These are phyloP conservation scores for Hypoxylon sp. DNA, from an alignment of 2,329 filamentous ascomycete genomes.

Conservation along the genomic window DNA sequence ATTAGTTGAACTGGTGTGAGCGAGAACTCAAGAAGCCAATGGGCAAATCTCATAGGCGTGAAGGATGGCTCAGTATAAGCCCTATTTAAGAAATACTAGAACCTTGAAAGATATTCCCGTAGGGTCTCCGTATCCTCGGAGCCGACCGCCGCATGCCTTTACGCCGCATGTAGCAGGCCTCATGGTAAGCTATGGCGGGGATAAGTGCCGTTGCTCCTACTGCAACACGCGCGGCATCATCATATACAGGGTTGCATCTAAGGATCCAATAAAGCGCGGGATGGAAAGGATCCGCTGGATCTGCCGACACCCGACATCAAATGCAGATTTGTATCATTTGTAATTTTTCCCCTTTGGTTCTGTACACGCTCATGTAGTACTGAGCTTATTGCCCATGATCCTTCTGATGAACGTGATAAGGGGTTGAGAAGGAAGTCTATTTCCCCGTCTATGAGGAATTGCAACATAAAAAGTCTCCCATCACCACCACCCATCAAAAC, in stretches of 20 bases:
- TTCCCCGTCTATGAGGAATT: neutral
- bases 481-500: neutral
- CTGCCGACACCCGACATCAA: neutral
- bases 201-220: conserved; percentile 9
- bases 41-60: neutral
- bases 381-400: conserved; percentile 3
- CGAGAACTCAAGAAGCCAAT: neutral
- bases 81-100: conserved; percentile 13
- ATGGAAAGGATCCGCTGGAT: conserved; percentile 18
- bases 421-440: neutral
- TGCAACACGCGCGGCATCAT: conserved; percentile 17
- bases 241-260: conserved; percentile 5
- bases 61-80: neutral
- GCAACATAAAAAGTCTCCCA: conserved; percentile 7
- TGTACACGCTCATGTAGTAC: neutral
- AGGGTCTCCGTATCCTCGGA: conserved; percentile 8
- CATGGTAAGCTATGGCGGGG: conserved; percentile 5
- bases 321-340: conserved; percentile 12
- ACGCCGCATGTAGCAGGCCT: conserved; percentile 13
- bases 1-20: neutral
- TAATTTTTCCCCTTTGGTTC: conserved; percentile 3
- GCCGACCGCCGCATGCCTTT: neutral
- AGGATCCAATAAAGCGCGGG: conserved; percentile 18
- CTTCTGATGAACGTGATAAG: conserved; percentile 12
- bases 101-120: neutral